Base-by-base conservation (phyloP, 2,329 filamentous ascomycete genomes). In the Esteya vermicola region DNA sequence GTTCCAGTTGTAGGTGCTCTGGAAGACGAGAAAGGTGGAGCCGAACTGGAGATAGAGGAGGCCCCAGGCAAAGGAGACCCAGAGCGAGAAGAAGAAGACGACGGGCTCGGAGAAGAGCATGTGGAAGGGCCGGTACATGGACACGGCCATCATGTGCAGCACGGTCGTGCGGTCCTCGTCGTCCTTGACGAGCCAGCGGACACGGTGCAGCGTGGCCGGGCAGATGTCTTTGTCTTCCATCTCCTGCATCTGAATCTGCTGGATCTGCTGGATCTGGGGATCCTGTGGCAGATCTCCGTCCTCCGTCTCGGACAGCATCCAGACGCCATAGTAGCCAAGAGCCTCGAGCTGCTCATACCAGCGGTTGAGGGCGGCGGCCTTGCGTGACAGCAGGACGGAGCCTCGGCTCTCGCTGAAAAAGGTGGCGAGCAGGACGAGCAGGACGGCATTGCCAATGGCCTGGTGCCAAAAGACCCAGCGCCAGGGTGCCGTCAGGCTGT, bases 401-500 rank as follows among this genome's bases (percentile, higher is more conserved):
- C 82, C 86, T 8, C 88, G 67, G 4, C 84, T 94, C 57, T 95
- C 88, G 33, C 76, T 74, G 59, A 94, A 88, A 41, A 85, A 72
- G 6, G 82, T 40, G 10, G 72, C 66, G 19, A 93, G 70, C 1
- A 77, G 59, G 1, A 73, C 48, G 40, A 86, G 70, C 34, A 91
- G 57, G 1, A 76, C 55, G 0, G 66, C 75, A 40, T 78, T 74
- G 19, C 72, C 61, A 34, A 94, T 85, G 8, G 76, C 74, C 50
- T 95, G 88, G 22, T 88, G 67, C 69, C 85, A 93, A 55, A 93
- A 93, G 0, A 88, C 74, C 86, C 86, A 94, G 45, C 84, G 75
- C 85, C 85, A 93, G 3, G 58, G 56, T n/a, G 53, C 44, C 0
- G 42, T 35, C 38, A 25, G 34, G 25, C 39, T 36, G 8, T 55